These are phyloP conservation scores for Talaromyces ruber DNA, from an alignment of 495 filamentous ascomycete species.

Conservation along the genomic window DNA sequence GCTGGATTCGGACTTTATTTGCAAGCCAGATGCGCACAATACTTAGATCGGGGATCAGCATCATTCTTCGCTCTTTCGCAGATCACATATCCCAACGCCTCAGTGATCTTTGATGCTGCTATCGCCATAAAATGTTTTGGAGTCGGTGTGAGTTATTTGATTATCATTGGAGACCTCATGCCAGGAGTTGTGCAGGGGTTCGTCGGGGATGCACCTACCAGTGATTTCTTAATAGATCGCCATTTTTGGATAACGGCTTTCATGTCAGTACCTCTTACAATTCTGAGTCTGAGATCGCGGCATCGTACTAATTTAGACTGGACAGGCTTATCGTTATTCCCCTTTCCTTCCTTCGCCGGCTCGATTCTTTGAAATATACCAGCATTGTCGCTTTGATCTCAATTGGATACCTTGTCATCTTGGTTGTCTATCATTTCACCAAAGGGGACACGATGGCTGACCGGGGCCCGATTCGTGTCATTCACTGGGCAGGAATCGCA, in stretches of 20 bases:
- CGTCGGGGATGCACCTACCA: slow-evolving; percentile 46
- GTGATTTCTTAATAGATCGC: slow-evolving; percentile 72
- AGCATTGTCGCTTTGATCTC: slow-evolving; percentile 85
- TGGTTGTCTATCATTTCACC: slow-evolving; percentile 85
- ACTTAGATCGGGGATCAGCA: slow-evolving; percentile 73
- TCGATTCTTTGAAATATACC: slow-evolving; percentile 96
- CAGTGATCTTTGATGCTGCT: slow-evolving; percentile 89
- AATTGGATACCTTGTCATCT: slow-evolving; percentile 85
- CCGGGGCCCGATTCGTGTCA: slow-evolving; percentile 60
- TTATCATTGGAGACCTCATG: slow-evolving; percentile 98
- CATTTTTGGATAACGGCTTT: slow-evolving; percentile 99
- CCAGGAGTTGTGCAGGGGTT: slow-evolving; percentile 82
- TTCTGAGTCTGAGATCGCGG: background rate
- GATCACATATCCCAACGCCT: slow-evolving; percentile 92
- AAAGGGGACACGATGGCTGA: slow-evolving; percentile 67
- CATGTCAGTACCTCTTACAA: slow-evolving; percentile 47
- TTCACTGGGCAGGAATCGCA: slow-evolving; percentile 71
- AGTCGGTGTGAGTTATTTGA: slow-evolving; percentile 92
- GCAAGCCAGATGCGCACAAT: slow-evolving; percentile 83
- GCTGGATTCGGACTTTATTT: slow-evolving; percentile 93
- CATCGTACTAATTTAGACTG: background rate
- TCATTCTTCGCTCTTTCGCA: slow-evolving; percentile 93
- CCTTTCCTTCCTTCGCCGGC: slow-evolving; percentile 76
- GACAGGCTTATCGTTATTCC: slow-evolving; percentile 85
- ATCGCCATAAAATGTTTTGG: slow-evolving; percentile 98